Evolutionary conservation across 768 basidiomycete species (phyloP), one percentile per base, ranked within the genome.

Genomic region (Suillus ampliporus): DNA sequence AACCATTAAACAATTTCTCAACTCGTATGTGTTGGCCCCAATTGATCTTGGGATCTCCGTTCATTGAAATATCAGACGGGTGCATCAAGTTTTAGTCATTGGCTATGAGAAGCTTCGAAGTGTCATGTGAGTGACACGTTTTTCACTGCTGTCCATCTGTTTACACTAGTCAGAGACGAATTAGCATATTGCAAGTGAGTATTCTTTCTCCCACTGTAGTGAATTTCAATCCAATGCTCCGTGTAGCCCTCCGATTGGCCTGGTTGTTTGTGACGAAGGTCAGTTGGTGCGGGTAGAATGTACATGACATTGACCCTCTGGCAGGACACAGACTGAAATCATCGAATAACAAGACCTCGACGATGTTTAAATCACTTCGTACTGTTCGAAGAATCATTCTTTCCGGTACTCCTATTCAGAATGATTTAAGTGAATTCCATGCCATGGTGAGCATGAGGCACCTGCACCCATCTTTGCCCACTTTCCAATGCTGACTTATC

Each of bases 221-320:
- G 4, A 31, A 15, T 56, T 4, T 4, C 8, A 23, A 23, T 7
- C 17, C 2, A 5, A 51, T 50, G 14, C 43, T 62, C 5, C 8
- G 26, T 41, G 8, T 65, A 94, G 92, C 56, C 97, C 97, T 21
- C 91, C 93, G 1, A 92, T 99, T 65, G 97, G 93, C 9, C 78
- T 99, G 5, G 90, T 99, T 64, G 82, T 99, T 23, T 99, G 97
- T 68, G 97, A 99, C 71, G 97, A 99, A 85, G 96, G 95, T 85
- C 31, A 17, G 73, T 57, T 8, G 14, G 15, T 44, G 5, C 10
- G 43, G 5, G 5, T 6, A 26, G 0, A 1, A 43, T 43, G 28
- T 21, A 26, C 40, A 51, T 21, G n/a, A 38, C 23, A 41, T 31
- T 46, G 34, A 58, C 64, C 6, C 43, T 21, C n/a, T 51, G 31